These are phyloP conservation scores for Harrya chromipes DNA, from an alignment of 768 basidiomycete species.

Conservation along the genomic window DNA sequence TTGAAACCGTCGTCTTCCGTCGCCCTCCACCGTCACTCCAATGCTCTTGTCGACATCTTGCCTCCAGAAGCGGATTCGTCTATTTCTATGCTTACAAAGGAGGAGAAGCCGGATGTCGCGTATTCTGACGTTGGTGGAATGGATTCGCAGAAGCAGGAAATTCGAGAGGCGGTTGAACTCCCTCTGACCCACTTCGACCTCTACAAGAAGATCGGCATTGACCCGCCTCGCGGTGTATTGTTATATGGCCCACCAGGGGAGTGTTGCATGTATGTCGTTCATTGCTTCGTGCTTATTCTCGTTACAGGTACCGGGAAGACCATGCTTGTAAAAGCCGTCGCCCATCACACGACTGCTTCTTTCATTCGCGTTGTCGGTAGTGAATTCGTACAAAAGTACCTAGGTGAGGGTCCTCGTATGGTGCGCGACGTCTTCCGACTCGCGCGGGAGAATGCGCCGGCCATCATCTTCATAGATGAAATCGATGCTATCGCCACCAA, in stretches of 20 bases:
- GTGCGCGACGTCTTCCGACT: constrained; percentile 98
- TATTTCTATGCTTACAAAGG: constrained; percentile 90
- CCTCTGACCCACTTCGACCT: constrained; percentile 96
- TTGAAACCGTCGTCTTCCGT: constrained; percentile 97
- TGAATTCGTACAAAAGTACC: constrained; percentile 99
- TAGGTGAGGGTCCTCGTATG: constrained; percentile 99
- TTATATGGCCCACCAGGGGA: constrained; percentile 95
- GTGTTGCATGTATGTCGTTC: constrained; percentile 14
- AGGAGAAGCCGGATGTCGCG: constrained; percentile 92
- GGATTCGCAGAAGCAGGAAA: constrained; percentile 98
- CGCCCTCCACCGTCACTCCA: constrained; percentile 98
- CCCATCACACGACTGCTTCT: constrained; percentile 92
- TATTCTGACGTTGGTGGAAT: constrained; percentile 97
- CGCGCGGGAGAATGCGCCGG: constrained; percentile 93
- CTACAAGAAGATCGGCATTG: constrained; percentile 99
- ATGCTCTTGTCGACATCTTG: constrained; percentile 96
- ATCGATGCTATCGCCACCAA: constrained; percentile 99
- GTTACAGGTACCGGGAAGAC: constrained; percentile 95
- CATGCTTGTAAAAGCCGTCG: constrained; percentile 99
- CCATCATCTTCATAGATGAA: constrained; percentile 99
- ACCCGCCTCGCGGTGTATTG: constrained; percentile 95
- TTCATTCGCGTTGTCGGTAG: constrained; percentile 98
- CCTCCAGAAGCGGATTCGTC: constrained; percentile 98
- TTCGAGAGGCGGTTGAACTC: constrained; percentile 95
- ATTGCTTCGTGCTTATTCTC: constrained; percentile 1